Conservation (phyloP, 2,329 filamentous ascomycete genomes). For the Leptographium wingfieldii region DNA sequence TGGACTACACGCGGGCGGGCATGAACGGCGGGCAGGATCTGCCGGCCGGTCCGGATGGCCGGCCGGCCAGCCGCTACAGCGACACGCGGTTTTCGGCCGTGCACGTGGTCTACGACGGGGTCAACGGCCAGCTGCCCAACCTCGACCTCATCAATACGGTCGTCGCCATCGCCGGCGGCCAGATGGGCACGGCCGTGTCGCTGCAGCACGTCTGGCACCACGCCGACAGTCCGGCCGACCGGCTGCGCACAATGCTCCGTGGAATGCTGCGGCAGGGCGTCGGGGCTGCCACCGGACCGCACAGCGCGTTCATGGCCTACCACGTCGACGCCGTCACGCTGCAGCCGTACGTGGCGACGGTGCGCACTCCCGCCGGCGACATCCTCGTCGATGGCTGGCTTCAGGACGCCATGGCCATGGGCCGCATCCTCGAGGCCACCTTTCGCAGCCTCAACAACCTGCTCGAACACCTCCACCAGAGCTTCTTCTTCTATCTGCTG, state of each 20-base stretch:
- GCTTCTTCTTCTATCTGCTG: slow-evolving; percentile 97
- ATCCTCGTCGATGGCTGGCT: slow-evolving; percentile 61
- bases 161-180: slow-evolving; percentile 71
- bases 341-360: slow-evolving; percentile 48
- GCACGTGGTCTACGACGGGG: slow-evolving; percentile 87
- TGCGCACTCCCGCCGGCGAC: slow-evolving; percentile 28
- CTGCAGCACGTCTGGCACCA: slow-evolving; percentile 80
- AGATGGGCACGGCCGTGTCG: slow-evolving; percentile 78
- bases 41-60: not conserved
- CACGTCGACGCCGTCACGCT: slow-evolving; percentile 94
- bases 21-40: not conserved
- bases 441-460: slow-evolving; percentile 93
- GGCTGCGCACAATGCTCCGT: slow-evolving; percentile 76
- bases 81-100: slow-evolving; percentile 56
- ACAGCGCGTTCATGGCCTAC: slow-evolving; percentile 94
- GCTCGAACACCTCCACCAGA: slow-evolving; percentile 92
- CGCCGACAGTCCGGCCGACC: slow-evolving; percentile 70
- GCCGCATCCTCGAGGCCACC: slow-evolving; percentile 75
- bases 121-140: slow-evolving; percentile 92
- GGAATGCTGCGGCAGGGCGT: slow-evolving; percentile 89
- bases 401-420: slow-evolving; percentile 94
- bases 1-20: slow-evolving; percentile 79
- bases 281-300: slow-evolving; percentile 77
- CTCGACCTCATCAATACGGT: slow-evolving; percentile 93
- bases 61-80: not conserved